These are phyloP conservation scores for Linnemannia elongata DNA, from an alignment of 192 early-diverging fungal species.

Conservation along the genomic window DNA sequence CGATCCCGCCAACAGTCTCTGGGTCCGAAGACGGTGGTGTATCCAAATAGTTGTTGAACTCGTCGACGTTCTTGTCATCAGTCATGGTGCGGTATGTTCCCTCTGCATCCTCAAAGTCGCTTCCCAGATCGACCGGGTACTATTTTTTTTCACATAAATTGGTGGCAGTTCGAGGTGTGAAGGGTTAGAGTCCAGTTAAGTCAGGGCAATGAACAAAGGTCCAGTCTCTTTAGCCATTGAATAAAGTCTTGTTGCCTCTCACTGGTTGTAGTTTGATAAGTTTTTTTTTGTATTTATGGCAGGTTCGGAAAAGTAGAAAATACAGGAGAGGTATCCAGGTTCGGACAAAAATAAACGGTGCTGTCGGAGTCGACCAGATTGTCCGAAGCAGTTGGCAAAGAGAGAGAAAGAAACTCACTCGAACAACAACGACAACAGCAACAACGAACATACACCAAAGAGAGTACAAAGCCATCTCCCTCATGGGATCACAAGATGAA, in stretches of 20 bases:
- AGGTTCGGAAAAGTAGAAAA: background rate
- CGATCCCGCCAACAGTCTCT: conserved; percentile 16
- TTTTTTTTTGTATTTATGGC: background rate
- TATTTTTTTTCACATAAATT: background rate
- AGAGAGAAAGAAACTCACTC: background rate
- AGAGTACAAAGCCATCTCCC: background rate
- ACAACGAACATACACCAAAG: background rate
- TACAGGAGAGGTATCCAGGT: background rate
- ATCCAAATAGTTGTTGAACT: conserved; percentile 38
- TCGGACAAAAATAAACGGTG: background rate
- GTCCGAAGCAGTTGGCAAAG: background rate
- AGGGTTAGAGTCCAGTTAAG: no score
- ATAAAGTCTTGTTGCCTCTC: background rate
- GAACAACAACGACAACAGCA: background rate
- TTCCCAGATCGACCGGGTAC: conserved; percentile 11
- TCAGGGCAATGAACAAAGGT: no score
- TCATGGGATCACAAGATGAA: background rate
- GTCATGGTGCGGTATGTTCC: conserved; percentile 7
- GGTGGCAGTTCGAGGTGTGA: no score
- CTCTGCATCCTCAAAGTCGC: conserved; percentile 29
- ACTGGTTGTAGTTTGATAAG: background rate
- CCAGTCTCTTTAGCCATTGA: no score
- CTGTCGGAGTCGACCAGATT: conserved; percentile 5
- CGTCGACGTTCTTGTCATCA: conserved; percentile 23
- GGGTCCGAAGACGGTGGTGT: background rate